Percentiles rank a stretch among this genome's conserved stretches.
Evolutionary conservation across 371 early-diverging fungal species (phyloP).

Genomic region (Lichtheimia corymbifera): DNA sequence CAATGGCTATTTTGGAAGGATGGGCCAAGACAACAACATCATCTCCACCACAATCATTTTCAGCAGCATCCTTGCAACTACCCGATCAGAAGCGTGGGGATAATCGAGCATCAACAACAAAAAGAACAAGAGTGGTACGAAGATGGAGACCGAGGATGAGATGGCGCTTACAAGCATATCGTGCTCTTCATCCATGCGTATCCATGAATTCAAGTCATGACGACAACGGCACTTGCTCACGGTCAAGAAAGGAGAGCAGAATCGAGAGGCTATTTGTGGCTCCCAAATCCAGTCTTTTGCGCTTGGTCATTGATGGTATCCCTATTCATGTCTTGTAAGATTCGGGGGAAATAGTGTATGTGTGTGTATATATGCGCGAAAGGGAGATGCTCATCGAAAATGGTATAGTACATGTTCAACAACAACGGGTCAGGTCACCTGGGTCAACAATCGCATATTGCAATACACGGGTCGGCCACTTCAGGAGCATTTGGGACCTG

Average conservation of each 20-base stretch:
- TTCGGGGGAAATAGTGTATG: background rate
- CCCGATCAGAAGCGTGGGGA: background rate
- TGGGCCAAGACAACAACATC: slow-evolving; percentile 17
- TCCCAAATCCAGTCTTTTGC: slow-evolving; percentile 57
- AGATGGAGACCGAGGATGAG: background rate
- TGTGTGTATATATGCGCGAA: background rate
- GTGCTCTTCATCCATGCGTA: background rate
- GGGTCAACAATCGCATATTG: slow-evolving; percentile 64
- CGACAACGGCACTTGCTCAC: slow-evolving; percentile 13
- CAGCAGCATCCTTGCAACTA: background rate
- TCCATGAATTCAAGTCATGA: background rate
- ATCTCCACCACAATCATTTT: slow-evolving; percentile 13
- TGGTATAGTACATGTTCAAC: slow-evolving; percentile 56
- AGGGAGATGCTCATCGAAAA: background rate
- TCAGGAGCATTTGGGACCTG: slow-evolving; percentile 52
- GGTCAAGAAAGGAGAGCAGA: background rate
- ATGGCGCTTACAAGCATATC: background rate
- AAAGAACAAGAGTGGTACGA: background rate
- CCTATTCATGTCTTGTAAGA: slow-evolving; percentile 69
- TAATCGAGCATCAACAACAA: background rate
- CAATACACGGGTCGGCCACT: slow-evolving; percentile 57
- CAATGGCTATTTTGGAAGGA: slow-evolving; percentile 31
- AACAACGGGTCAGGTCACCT: slow-evolving; percentile 54
- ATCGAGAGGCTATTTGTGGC: slow-evolving; percentile 37
- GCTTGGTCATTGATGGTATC: slow-evolving; percentile 65